Conservation (phyloP, 164 flowering plant genomes). For the Tinospora cordifolia region DNA sequence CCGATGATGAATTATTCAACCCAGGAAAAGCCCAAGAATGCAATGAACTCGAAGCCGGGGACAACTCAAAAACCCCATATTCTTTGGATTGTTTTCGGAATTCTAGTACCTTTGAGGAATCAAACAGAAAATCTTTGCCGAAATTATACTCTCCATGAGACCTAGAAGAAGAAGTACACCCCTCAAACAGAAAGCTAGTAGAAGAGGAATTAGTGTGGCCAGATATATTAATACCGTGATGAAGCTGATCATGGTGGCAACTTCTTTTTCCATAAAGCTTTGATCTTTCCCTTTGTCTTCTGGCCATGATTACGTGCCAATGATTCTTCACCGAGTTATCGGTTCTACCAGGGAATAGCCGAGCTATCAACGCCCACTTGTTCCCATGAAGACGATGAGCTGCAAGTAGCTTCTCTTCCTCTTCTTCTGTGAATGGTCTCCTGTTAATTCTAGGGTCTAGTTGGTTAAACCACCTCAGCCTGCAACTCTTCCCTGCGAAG, state of each 20-base stretch:
- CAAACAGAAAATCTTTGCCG: slow-evolving; percentile 20
- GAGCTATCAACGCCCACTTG: slow-evolving; percentile 77
- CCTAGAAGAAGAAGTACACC: slow-evolving; percentile 16
- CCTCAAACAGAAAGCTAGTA: slow-evolving; percentile 7
- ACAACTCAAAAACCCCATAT: slow-evolving; percentile 17
- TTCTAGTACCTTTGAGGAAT: slow-evolving; percentile 23
- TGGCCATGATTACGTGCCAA: slow-evolving; percentile 90
- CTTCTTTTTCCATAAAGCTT: slow-evolving; percentile 43
- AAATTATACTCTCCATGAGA: slow-evolving; percentile 10
- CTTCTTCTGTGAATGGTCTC: slow-evolving; percentile 69
- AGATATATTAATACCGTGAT: slow-evolving; percentile 8
- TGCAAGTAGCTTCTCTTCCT: slow-evolving; percentile 63
- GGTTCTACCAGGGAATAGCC: slow-evolving; percentile 76
- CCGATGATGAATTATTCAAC: slow-evolving; percentile 11
- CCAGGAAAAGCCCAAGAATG: slow-evolving; percentile 23
- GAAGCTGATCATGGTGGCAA: slow-evolving; percentile 23
- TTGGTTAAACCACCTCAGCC: slow-evolving; percentile 90
- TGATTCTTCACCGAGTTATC: slow-evolving; percentile 91
- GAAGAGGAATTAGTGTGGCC: slow-evolving; percentile 3
- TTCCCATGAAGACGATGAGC: slow-evolving; percentile 75
- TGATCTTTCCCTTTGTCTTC: slow-evolving; percentile 59
- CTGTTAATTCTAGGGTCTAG: slow-evolving; percentile 84
- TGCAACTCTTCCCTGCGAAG: slow-evolving; percentile 70
- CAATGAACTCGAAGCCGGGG: slow-evolving; percentile 18
- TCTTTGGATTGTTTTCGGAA: slow-evolving; percentile 25